Evolutionary conservation across 2,329 filamentous ascomycete species (phyloP).

Genomic region (Calonectria fujianensis): DNA sequence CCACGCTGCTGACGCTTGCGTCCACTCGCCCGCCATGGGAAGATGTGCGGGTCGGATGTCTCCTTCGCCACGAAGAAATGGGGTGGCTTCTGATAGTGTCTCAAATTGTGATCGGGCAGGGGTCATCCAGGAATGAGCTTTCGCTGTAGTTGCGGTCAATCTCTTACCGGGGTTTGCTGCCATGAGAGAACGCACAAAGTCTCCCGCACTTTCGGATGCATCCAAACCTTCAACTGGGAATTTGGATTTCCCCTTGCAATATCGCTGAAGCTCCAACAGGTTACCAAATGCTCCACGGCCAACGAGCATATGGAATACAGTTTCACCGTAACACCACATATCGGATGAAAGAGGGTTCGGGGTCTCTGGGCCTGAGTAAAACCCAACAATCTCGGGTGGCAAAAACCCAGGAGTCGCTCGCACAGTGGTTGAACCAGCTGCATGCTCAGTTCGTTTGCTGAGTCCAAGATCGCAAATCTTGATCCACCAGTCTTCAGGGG

Average conservation of each 20-base stretch:
- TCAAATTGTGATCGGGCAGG: neutral
- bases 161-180: neutral
- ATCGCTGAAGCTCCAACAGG: conserved; percentile 16
- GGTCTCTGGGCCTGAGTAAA: neutral
- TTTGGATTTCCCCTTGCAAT: neutral
- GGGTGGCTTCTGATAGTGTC: neutral
- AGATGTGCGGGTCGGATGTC: neutral
- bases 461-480: no score
- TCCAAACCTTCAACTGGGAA: neutral
- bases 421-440: conserved; percentile 5
- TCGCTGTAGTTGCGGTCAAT: neutral
- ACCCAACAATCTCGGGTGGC: conserved; percentile 30
- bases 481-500: no score
- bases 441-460: neutral
- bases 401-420: conserved; percentile 37
- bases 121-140: conserved; percentile 8
- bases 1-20: neutral
- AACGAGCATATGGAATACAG: conserved; percentile 38
- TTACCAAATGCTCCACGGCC: conserved; percentile 27
- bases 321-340: conserved; percentile 41
- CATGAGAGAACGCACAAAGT: conserved; percentile 22
- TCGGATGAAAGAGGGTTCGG: conserved; percentile 31
- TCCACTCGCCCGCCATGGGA: neutral
- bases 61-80: neutral
- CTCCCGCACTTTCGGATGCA: neutral